Evolutionary conservation across 306 rosid genomes (phyloP).

Genomic region (Mucuna pruriens): DNA sequence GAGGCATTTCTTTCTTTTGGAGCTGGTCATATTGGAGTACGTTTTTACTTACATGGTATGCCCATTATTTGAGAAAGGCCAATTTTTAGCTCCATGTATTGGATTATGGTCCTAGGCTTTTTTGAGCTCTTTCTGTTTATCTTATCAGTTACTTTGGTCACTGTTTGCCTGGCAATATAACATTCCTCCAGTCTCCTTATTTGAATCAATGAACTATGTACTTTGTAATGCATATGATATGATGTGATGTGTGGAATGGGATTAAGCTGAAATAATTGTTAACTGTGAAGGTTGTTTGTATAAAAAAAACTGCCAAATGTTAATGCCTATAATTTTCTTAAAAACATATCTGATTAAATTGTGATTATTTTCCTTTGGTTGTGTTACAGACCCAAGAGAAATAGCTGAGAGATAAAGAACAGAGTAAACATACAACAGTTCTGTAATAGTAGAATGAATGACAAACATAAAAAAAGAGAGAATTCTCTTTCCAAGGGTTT

Average conservation of each 20-base stretch:
- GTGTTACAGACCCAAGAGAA: background rate
- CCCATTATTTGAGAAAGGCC: background rate
- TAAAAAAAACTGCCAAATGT: background rate
- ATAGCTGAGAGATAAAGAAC: background rate
- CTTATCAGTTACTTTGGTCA: background rate
- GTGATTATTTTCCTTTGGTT: background rate
- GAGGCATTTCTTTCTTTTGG: conserved; percentile 97
- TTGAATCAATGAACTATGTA: conserved; percentile 8
- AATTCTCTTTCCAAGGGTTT: background rate
- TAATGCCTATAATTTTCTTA: background rate
- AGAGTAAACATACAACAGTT: conserved; percentile 1
- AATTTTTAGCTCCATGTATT: background rate
- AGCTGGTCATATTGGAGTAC: conserved; percentile 99
- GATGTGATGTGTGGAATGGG: background rate
- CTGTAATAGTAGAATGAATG: background rate
- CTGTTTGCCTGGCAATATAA: background rate
- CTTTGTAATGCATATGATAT: conserved; percentile 7
- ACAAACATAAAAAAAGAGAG: background rate
- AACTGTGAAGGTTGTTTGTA: background rate
- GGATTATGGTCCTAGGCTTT: background rate
- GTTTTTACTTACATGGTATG: conserved; percentile 88
- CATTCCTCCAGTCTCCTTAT: background rate
- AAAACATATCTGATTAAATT: background rate
- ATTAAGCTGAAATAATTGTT: background rate
- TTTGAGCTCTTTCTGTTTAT: background rate